Evolutionary conservation across 208 protist species (phyloP).

Genomic region (Leishmania tropica): DNA sequence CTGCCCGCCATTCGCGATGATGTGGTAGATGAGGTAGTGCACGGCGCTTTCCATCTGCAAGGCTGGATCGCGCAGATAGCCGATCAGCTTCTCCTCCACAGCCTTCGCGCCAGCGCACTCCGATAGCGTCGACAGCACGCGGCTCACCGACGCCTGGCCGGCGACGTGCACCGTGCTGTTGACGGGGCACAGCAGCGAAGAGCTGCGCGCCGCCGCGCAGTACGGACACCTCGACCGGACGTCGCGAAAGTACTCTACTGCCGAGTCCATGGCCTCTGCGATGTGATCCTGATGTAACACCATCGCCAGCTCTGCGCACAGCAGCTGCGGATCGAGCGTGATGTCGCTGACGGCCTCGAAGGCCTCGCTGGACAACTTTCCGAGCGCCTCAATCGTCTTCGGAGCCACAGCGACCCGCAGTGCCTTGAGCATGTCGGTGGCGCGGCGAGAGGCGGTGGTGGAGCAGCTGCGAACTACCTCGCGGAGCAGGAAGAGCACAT

Average conservation of each 20-base stretch:
- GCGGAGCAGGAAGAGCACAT: constrained; percentile 85
- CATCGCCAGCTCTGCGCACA: constrained; percentile 92
- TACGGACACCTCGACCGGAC: constrained; percentile 71
- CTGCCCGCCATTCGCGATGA: constrained; percentile 84
- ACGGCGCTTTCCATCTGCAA: constrained; percentile 84
- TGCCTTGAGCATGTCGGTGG: constrained; percentile 85
- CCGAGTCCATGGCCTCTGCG: constrained; percentile 78
- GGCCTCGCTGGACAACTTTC: constrained; percentile 75
- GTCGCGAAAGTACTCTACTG: constrained; percentile 80
- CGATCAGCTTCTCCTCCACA: constrained; percentile 75
- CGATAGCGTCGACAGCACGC: constrained; percentile 80
- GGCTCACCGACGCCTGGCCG: constrained; percentile 65
- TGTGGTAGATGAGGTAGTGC: constrained; percentile 86
- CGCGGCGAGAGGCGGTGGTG: constrained; percentile 69
- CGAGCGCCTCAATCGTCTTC: constrained; percentile 84
- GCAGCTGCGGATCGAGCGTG: constrained; percentile 78
- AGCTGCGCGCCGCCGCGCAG: constrained; percentile 68
- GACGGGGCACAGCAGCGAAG: constrained; percentile 72
- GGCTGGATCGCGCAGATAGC: constrained; percentile 69
- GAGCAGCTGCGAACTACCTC: constrained; percentile 90
- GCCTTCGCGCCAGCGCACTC: constrained; percentile 82
- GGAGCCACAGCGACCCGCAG: constrained; percentile 77
- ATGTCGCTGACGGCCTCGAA: constrained; percentile 71
- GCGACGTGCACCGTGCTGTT: constrained; percentile 83
- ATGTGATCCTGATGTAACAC: constrained; percentile 88